Evolutionary conservation across 2,329 filamentous ascomycete species (phyloP).

Genomic region (Colletotrichum filicis): DNA sequence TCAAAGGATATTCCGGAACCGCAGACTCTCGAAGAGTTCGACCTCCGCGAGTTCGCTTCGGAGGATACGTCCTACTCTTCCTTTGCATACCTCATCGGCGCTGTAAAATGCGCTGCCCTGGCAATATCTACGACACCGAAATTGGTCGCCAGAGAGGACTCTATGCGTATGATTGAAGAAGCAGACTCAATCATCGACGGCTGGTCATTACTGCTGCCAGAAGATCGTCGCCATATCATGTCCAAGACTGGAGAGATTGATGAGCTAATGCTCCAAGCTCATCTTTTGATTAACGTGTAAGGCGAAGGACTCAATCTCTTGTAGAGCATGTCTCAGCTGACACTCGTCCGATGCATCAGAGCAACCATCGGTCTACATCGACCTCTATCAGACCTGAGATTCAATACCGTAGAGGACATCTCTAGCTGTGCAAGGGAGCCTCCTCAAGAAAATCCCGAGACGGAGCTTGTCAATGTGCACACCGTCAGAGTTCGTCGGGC

Average conservation of each 20-base stretch:
- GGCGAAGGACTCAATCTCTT: neutral
- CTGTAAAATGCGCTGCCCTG: conserved; percentile 54
- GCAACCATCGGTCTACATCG: conserved; percentile 49
- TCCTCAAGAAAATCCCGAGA: conserved; percentile 35
- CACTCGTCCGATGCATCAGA: conserved; percentile 34
- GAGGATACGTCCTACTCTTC: conserved; percentile 69
- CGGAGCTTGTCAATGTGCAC: conserved; percentile 47
- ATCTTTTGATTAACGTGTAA: conserved; percentile 41
- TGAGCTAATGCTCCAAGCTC: conserved; percentile 44
- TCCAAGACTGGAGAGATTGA: conserved; percentile 41
- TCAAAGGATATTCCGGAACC: conserved; percentile 52
- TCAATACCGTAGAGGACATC: conserved; percentile 49
- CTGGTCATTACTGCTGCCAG: conserved; percentile 51
- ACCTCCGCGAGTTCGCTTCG: conserved; percentile 68
- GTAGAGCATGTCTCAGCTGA: neutral
- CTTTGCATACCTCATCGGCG: conserved; percentile 74
- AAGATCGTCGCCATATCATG: conserved; percentile 46
- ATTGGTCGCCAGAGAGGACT: conserved; percentile 38
- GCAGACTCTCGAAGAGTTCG: conserved; percentile 68
- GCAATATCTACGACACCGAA: conserved; percentile 42
- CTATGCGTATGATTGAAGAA: conserved; percentile 43
- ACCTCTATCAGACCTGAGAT: conserved; percentile 51
- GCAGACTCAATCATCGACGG: conserved; percentile 50
- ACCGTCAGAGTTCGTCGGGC: conserved; percentile 51
- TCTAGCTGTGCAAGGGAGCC: conserved; percentile 49